phyloP scores from a whole-genome alignment of 352 stramenopile species.

The Phytophthora nicotianae region DNA sequence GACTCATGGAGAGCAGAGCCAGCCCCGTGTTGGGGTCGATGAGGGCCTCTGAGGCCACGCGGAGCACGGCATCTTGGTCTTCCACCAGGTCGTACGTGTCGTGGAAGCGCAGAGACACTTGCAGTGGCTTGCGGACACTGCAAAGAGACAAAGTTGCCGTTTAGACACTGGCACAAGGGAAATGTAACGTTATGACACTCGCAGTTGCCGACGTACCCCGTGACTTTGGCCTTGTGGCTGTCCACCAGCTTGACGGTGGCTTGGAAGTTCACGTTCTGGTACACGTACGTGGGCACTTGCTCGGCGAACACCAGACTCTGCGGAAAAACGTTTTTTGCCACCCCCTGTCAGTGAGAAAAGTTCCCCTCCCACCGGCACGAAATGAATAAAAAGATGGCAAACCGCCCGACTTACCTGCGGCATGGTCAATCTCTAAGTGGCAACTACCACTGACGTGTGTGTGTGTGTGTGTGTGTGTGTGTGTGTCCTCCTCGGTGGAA shows the following conservation, averaged over 20 bases:
- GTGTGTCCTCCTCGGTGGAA: constrained; percentile 11
- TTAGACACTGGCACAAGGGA: neutral
- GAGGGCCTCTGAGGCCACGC: constrained; percentile 13
- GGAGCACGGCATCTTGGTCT: constrained; percentile 58
- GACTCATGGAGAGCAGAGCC: constrained; percentile 49
- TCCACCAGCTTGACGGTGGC: constrained; percentile 67
- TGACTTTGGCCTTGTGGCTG: constrained; percentile 58
- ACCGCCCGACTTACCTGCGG: constrained; percentile 36
- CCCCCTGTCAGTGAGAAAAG: constrained; percentile 18
- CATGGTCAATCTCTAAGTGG: constrained; percentile 37
- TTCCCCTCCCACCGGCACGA: neutral
- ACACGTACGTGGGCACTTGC: constrained; percentile 65
- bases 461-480: too few relatives aligned
- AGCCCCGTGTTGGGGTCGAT: constrained; percentile 50
- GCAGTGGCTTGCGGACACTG: constrained; percentile 47
- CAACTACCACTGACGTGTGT: neutral
- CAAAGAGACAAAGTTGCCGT: constrained; percentile 4
- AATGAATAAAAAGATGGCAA: constrained; percentile 10
- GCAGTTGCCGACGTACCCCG: constrained; percentile 41
- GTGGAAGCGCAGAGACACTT: constrained; percentile 71
- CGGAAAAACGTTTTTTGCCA: constrained; percentile 8
- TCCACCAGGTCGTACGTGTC: constrained; percentile 79
- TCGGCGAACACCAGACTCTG: constrained; percentile 67
- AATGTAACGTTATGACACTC: constrained; percentile 7
- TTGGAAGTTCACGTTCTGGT: constrained; percentile 65